These are phyloP conservation scores for Colletotrichum zoysiae DNA, from an alignment of 2,329 filamentous ascomycete genomes.

Conservation along the genomic window DNA sequence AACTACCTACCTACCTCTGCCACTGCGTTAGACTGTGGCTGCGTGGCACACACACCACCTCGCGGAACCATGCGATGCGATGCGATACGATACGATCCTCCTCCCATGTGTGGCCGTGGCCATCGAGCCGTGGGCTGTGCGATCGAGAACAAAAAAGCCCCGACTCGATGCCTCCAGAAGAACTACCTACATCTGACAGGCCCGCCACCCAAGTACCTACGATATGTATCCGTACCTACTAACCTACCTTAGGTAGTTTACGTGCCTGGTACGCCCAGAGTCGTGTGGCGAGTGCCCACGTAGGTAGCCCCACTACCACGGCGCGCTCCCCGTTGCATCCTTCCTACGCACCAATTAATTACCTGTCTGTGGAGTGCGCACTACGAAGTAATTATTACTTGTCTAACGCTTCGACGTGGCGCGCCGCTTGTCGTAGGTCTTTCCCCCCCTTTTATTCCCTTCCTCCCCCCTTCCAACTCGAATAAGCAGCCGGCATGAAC, in stretches of 20 bases:
- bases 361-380: neutral
- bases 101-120: slow-evolving; percentile 28
- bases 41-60: slow-evolving; percentile 5
- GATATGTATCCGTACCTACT: too few relatives aligned
- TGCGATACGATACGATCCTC: slow-evolving; percentile 9
- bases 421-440: neutral
- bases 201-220: neutral
- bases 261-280: too few relatives aligned
- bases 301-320: neutral
- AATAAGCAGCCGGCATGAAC: slow-evolving; percentile 2
- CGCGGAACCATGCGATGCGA: slow-evolving; percentile 14
- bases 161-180: neutral
- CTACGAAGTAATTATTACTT: too few relatives aligned
- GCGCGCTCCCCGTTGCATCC: neutral
- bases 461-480: neutral
- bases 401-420: neutral
- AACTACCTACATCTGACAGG: neutral
- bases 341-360: neutral
- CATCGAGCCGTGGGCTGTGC: slow-evolving; percentile 30
- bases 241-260: too few relatives aligned
- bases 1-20: too few relatives aligned
- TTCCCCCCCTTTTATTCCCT: neutral
- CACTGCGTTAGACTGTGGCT: slow-evolving; percentile 24
- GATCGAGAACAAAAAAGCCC: slow-evolving; percentile 28
- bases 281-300: slow-evolving; percentile 31